A percentile compares a stretch with the other conserved stretches of the same genome.
Evolutionary conservation across 2,329 filamentous ascomycete species (phyloP).

Genomic region (Cryphonectria nitschkei): DNA sequence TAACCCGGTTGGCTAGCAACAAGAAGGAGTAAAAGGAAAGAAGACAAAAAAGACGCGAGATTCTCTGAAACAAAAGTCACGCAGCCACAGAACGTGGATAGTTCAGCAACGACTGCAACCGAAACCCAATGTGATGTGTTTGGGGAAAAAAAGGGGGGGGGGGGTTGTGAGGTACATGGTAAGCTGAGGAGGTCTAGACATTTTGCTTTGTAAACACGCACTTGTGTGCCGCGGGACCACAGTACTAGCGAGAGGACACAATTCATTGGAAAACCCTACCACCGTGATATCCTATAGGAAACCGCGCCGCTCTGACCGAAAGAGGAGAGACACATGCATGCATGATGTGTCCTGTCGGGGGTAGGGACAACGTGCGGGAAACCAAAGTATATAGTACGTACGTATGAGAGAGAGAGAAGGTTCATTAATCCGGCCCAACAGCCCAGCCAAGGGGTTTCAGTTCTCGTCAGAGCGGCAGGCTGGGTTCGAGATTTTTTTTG

Average conservation of each 20-base stretch:
- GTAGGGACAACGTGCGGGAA: not conserved
- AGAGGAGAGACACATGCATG: not conserved
- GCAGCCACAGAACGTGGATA: constrained; percentile 15
- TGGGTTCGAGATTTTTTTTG: not conserved
- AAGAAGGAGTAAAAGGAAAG: not conserved
- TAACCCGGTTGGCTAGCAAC: not conserved
- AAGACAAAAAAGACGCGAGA: not conserved
- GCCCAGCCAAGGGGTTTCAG: not conserved
- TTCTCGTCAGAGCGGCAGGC: not conserved
- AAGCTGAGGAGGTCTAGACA: too few species aligned
- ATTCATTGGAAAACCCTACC: not conserved
- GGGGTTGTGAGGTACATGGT: too few species aligned
- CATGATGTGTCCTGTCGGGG: not conserved
- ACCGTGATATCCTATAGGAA: not conserved
- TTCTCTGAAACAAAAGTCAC: constrained; percentile 12
- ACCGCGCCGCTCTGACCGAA: not conserved
- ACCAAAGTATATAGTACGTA: not conserved
- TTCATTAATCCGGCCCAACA: not conserved
- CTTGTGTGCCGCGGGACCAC: not conserved
- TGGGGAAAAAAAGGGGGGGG: too few species aligned
- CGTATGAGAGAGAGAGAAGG: not conserved
- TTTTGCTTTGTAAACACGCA: too few species aligned
- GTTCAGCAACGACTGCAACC: constrained; percentile 15
- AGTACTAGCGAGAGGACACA: not conserved
- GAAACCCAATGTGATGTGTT: not conserved